Percentiles rank a stretch among this genome's conserved stretches.
Evolutionary conservation across 2,329 filamentous ascomycete species (phyloP).

Genomic region (Dothistroma pini): DNA sequence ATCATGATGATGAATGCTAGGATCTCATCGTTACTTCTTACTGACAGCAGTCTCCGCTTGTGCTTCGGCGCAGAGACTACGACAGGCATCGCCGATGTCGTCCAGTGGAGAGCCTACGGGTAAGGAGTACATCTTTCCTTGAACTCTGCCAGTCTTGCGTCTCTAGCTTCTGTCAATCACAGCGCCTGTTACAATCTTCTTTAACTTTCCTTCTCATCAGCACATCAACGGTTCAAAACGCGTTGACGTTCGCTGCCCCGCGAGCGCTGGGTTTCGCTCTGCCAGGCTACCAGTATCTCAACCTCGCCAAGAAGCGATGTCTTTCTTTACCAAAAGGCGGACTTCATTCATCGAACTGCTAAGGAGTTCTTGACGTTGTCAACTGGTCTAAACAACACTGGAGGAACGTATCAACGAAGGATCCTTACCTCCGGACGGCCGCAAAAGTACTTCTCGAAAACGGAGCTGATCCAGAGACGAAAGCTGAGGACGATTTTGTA

Average conservation of each 20-base stretch:
- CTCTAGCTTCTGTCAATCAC: background rate
- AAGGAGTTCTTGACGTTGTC: constrained; percentile 9
- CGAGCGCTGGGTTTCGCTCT: constrained; percentile 15
- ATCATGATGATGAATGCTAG: background rate
- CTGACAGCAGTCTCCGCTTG: background rate
- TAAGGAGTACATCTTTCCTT: background rate
- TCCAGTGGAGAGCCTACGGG: background rate
- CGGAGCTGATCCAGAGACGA: too few species aligned
- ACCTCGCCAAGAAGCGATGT: constrained; percentile 5
- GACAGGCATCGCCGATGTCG: background rate
- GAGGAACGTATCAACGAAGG: too few species aligned
- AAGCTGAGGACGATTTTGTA: too few species aligned
- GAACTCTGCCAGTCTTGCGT: background rate
- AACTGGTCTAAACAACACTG: too few species aligned
- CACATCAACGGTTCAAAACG: constrained; percentile 1
- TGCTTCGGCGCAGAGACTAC: background rate
- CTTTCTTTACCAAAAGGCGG: too few species aligned
- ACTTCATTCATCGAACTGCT: constrained; percentile 7
- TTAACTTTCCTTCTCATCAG: background rate
- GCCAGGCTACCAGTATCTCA: constrained; percentile 2
- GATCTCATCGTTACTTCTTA: background rate
- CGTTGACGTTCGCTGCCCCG: constrained; percentile 5
- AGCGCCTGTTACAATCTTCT: background rate
- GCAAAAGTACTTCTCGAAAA: too few species aligned
- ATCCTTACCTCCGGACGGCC: too few species aligned